Evolutionary conservation across 176 grass and related monocot genomes (phyloP).

Genomic region (Saccharum officinarum): DNA sequence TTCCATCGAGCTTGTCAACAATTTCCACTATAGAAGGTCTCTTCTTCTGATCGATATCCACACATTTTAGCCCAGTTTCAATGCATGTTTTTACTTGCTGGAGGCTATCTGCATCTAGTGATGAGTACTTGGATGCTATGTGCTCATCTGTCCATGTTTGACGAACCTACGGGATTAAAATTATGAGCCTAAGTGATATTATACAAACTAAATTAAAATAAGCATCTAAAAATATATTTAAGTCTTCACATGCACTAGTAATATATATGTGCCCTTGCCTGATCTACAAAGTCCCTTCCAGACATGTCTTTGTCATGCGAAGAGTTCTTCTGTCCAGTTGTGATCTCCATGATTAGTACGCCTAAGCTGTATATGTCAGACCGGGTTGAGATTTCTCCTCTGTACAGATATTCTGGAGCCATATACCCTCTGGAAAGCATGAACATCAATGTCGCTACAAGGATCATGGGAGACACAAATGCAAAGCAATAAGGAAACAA

Average conservation of each 20-base stretch:
- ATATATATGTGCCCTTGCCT: not conserved
- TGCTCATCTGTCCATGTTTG: not conserved
- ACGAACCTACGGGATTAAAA: not conserved
- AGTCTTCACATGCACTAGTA: not conserved
- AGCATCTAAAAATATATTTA: too few relatives aligned
- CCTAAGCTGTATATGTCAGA: constrained; percentile 6
- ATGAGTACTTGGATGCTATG: not conserved
- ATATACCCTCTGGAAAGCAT: not conserved
- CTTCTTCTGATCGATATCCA: not conserved
- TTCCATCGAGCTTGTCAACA: not conserved
- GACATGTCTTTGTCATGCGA: not conserved
- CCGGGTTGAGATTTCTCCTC: constrained; percentile 1
- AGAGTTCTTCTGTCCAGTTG: not conserved
- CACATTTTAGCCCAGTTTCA: constrained; percentile 4
- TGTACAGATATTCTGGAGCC: constrained; percentile 16
- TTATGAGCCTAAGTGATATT: not conserved
- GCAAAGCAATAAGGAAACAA: not conserved
- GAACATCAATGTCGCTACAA: not conserved
- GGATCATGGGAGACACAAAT: too few relatives aligned
- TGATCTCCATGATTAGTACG: not conserved
- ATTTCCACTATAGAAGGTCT: not conserved
- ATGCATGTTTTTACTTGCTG: not conserved
- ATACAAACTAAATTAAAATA: not conserved
- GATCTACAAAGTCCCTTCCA: not conserved
- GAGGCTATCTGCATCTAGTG: not conserved